Base-by-base conservation (phyloP, 2,329 filamentous ascomycete species). In the Fusarium sp. region DNA sequence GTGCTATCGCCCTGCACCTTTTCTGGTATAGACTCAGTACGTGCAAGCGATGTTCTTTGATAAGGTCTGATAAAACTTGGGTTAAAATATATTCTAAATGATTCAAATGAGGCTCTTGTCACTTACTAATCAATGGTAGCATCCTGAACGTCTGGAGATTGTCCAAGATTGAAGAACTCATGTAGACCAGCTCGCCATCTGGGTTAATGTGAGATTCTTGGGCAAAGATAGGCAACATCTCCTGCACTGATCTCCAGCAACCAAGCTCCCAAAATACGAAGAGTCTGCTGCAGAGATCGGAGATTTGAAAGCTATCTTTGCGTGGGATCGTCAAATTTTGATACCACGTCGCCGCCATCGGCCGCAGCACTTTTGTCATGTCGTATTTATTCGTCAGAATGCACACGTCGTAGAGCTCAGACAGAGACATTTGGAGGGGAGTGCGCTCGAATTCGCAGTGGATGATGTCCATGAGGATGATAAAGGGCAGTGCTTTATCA, bases 201-300 rank as follows among this genome's bases (percentile, higher is more conserved):
- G 43, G n/a, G 20, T 43, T 24, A 4, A 43, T 9, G 7, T 39
- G 30, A 17, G 23, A 59, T 8, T n/a, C 17, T 45, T 14, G 26
- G 11, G 56, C 19, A 8, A 59, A 43, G 4, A 19, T 17, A 14
- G 14, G n/a, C 9, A 45, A 19, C 17, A 58, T 59, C 7, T 55
- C 24, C 15, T 47, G 11, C 3, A 47, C 56, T 14, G 24, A 32
- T 21, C 17, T 7, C 4, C 23, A 20, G 24, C 26, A 42, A 11
- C 56, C 56, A 9, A 59, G 28, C 23, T 48, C 56, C 50, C 56
- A 59, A 17, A 51, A 43, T 12, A 48, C 26, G 17, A 59, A 59
- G 14, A 59, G 21, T 8, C n/a, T 47, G 26, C 48, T 43, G 3
- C 20, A 34, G 11, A 11, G 15, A 10, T 57, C 17, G 6, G 26